phyloP scores from a whole-genome alignment of 495 filamentous ascomycete species.

The Lophiostoma macrostomum region DNA sequence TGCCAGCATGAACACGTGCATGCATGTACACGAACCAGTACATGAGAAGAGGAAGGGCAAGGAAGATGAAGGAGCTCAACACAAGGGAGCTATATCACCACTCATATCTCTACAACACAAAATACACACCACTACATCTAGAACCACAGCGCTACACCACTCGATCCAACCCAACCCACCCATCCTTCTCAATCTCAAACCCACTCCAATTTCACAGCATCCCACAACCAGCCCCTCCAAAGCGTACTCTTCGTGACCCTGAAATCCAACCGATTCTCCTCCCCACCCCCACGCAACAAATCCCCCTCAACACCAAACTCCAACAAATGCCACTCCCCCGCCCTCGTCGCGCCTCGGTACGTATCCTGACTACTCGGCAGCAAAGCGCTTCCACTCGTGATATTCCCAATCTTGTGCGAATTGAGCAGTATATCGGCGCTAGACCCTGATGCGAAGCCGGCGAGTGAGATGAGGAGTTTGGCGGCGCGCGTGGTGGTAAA shows the following conservation, averaged over 20 bases:
- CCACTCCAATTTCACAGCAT: conserved; percentile 27
- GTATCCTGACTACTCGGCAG: conserved; percentile 36
- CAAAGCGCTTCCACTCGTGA: conserved; percentile 31
- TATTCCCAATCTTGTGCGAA: conserved; percentile 19
- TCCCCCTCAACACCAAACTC: conserved; percentile 35
- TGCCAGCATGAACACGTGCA: no score
- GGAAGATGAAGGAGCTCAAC: no score
- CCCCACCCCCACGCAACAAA: conserved; percentile 22
- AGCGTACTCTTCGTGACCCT: conserved; percentile 25
- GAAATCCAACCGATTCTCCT: conserved; percentile 34
- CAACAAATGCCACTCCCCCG: conserved; percentile 41
- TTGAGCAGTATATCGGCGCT: conserved; percentile 22
- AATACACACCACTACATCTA: no score
- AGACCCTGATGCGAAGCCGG: conserved; percentile 34
- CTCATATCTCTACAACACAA: no score
- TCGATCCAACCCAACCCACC: no score
- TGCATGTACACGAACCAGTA: no score
- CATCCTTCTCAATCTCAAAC: no score
- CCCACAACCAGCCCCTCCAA: conserved; percentile 39
- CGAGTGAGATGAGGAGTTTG: conserved; percentile 35
- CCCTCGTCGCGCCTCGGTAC: conserved; percentile 39
- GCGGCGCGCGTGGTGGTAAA: conserved; percentile 9
- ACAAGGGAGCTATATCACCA: no score
- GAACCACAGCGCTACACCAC: no score
- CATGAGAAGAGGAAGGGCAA: no score